These are phyloP conservation scores for Pouteria campechiana DNA, from an alignment of 179 eudicot species.

Conservation along the genomic window DNA sequence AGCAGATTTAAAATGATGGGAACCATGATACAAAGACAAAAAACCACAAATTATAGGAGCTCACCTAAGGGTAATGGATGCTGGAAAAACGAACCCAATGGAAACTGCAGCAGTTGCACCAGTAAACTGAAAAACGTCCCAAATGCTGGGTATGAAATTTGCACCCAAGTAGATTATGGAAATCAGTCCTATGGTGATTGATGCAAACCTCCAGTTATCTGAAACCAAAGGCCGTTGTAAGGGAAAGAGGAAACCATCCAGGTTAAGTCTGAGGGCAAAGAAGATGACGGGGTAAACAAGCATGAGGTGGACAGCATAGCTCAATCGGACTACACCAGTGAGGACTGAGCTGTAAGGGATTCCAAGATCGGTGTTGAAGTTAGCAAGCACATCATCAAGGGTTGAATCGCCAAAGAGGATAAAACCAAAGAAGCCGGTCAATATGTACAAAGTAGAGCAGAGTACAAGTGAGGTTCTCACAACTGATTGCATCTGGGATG, in stretches of 20 bases:
- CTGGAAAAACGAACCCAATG: slow-evolving; percentile 76
- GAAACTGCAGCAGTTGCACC: slow-evolving; percentile 86
- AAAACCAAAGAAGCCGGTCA: slow-evolving; percentile 70
- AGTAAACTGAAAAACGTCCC: slow-evolving; percentile 88
- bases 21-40: background rate
- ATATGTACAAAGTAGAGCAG: slow-evolving; percentile 51
- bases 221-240: slow-evolving; percentile 32
- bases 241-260: slow-evolving; percentile 58
- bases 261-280: slow-evolving; percentile 51
- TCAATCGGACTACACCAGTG: slow-evolving; percentile 61
- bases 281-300: slow-evolving; percentile 75
- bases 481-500: slow-evolving; percentile 36
- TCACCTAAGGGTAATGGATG: slow-evolving; percentile 59
- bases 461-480: slow-evolving; percentile 50
- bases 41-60: background rate
- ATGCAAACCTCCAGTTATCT: slow-evolving; percentile 37
- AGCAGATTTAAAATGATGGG: background rate
- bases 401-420: slow-evolving; percentile 65
- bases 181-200: slow-evolving; percentile 33
- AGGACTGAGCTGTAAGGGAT: slow-evolving; percentile 46
- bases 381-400: slow-evolving; percentile 64
- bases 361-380: slow-evolving; percentile 58
- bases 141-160: slow-evolving; percentile 67
- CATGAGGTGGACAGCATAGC: slow-evolving; percentile 77
- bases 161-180: slow-evolving; percentile 44